Evolutionary conservation across 305 asterid genomes (phyloP).

Genomic region (Solanum hybrid): DNA sequence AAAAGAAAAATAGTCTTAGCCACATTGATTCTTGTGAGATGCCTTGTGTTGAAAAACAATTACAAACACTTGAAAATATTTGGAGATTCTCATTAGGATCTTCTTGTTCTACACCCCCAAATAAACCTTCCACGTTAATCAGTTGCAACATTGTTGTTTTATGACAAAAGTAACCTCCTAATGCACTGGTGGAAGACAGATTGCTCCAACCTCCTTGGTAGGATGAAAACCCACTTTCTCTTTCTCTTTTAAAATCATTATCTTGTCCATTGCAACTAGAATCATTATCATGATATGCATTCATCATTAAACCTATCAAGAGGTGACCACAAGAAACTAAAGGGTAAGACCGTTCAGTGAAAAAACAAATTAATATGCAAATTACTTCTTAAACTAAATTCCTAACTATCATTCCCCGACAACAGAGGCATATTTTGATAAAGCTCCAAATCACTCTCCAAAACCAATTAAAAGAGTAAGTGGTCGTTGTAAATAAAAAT

Average conservation of each 20-base stretch:
- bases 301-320: background rate
- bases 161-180: background rate
- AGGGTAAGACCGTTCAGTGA: background rate
- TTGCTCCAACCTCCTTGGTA: background rate
- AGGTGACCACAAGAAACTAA: background rate
- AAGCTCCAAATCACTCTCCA: background rate
- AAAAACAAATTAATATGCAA: background rate
- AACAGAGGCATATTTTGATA: background rate
- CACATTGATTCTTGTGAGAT: background rate
- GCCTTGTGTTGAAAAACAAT: background rate
- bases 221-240: background rate
- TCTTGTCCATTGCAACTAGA: background rate
- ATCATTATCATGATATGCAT: background rate
- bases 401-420: background rate
- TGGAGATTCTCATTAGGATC: background rate
- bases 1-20: background rate
- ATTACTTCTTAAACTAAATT: background rate
- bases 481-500: background rate
- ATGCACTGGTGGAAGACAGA: background rate
- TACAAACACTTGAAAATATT: background rate
- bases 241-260: background rate
- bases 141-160: background rate
- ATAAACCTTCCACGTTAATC: background rate
- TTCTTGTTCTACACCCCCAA: background rate
- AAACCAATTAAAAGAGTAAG: background rate